phyloP scores from a whole-genome alignment of 306 rosid genomes.

The Cicer bijugum region DNA sequence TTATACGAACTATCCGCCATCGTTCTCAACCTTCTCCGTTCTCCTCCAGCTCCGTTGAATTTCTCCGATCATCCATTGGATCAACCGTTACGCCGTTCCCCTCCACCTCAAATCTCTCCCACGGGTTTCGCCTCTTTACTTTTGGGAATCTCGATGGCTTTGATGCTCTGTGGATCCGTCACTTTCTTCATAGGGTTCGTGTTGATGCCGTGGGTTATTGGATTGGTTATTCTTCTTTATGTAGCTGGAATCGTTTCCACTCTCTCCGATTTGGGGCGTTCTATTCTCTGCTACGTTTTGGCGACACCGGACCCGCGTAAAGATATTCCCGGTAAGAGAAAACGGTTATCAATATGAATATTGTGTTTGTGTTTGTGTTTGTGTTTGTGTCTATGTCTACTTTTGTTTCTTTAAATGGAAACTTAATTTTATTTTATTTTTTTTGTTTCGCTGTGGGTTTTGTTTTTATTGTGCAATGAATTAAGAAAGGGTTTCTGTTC shows the following conservation, averaged over 20 bases:
- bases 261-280: constrained; percentile 69
- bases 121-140: constrained; percentile 80
- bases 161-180: constrained; percentile 92
- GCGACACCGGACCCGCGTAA: constrained; percentile 56
- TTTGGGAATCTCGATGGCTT: constrained; percentile 78
- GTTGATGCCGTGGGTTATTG: constrained; percentile 94
- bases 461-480: not conserved
- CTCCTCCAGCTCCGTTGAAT: constrained; percentile 60
- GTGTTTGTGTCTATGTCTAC: too few species aligned
- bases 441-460: not conserved
- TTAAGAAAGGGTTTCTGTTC: not conserved
- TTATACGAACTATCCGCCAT: constrained; percentile 70
- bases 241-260: constrained; percentile 75
- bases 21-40: constrained; percentile 74
- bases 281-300: constrained; percentile 62
- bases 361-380: too few species aligned
- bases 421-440: not conserved
- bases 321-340: constrained; percentile 64
- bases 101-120: constrained; percentile 31
- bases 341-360: not conserved
- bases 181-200: constrained; percentile 92
- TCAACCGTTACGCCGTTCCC: constrained; percentile 21
- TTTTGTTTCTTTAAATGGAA: not conserved
- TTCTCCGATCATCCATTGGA: constrained; percentile 47
- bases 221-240: constrained; percentile 72